Evolutionary conservation across 2,329 filamentous ascomycete genomes (phyloP).

Genomic region (Pseudonectria buxi): DNA sequence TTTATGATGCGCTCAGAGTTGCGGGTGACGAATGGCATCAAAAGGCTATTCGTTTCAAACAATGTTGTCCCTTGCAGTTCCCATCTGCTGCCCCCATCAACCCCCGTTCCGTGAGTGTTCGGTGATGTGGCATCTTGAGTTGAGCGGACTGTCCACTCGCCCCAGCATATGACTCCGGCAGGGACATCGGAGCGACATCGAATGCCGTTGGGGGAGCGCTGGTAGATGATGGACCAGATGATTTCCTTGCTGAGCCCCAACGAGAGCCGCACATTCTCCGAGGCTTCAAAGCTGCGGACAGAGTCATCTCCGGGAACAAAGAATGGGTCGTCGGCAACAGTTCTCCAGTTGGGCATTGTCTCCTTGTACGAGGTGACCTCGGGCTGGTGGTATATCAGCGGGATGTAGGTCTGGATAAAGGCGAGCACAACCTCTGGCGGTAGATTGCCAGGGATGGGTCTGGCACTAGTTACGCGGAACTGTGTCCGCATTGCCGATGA

Average conservation of each 20-base stretch:
- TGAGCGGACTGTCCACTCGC: conserved; percentile 22
- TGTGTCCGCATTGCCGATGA: conserved; percentile 22
- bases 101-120: conserved; percentile 15
- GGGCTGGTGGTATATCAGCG: conserved; percentile 34
- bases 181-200: conserved; percentile 33
- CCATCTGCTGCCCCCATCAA: conserved; percentile 15
- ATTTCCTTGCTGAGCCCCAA: conserved; percentile 33
- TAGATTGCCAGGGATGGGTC: conserved; percentile 33
- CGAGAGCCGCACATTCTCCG: conserved; percentile 27
- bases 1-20: conserved; percentile 12
- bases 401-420: conserved; percentile 32
- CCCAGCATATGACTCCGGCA: conserved; percentile 36
- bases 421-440: conserved; percentile 29
- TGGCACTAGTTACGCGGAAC: conserved; percentile 28
- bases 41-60: conserved; percentile 24
- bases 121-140: conserved; percentile 2
- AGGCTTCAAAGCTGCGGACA: conserved; percentile 26
- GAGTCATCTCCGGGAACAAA: conserved; percentile 30
- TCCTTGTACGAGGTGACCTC: conserved; percentile 28
- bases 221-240: conserved; percentile 37
- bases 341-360: conserved; percentile 22
- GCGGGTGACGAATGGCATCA: conserved; percentile 25
- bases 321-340: conserved; percentile 32
- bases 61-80: conserved; percentile 24
- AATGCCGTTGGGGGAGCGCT: conserved; percentile 33